Base-by-base conservation (phyloP, 2,329 filamentous ascomycete species). In the Aspergillus glaucus region DNA sequence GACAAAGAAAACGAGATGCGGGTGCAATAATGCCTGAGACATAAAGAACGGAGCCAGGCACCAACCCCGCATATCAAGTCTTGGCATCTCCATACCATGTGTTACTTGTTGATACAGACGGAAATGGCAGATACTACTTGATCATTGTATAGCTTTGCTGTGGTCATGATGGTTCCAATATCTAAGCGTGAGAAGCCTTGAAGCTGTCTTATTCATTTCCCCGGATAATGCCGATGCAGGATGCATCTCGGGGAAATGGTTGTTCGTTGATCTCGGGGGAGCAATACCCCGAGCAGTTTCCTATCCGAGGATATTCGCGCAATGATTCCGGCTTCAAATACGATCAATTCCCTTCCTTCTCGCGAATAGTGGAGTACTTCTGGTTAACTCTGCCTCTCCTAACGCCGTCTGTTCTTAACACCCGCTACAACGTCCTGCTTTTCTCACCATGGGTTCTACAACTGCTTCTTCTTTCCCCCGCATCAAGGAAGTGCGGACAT, bases 401-500 rank as follows among this genome's bases (percentile, higher is more conserved):
- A 12, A 12, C 10, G 10, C 4, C 10, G 17, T 10, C 37, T 12
- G 8, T 40, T 8, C 15, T 22, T 14, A 9, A 17, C 14, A 6
- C 14, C 14, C 8, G 7, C 42, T 14, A 26, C 17, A 10, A 19
- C 22, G 36, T 22, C 42, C n/a, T 49, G 44, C 48, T 48, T 50
- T 51, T 34, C 51, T 43, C 54, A 63, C 44, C 49, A 69, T 69
- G 66, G 56, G 58, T 50, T 62, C 62, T 41, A 54, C 48, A 48
- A 48, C 51, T 8, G 52, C 48, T 47, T 50, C 52, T 7, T 52
- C 61, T 32, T 75, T 75, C 50, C 72, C 72, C 51, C 64, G 61
- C 50, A 75, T 75, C 51, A 74, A 73, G 54, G 62, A 67, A 49
- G 63, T 75, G 45, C 70, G 71, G 46, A 73, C 73, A 17, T 75